These are phyloP conservation scores for Eucalyptus cloeziana DNA, from an alignment of 345 rosid species.

Conservation along the genomic window DNA sequence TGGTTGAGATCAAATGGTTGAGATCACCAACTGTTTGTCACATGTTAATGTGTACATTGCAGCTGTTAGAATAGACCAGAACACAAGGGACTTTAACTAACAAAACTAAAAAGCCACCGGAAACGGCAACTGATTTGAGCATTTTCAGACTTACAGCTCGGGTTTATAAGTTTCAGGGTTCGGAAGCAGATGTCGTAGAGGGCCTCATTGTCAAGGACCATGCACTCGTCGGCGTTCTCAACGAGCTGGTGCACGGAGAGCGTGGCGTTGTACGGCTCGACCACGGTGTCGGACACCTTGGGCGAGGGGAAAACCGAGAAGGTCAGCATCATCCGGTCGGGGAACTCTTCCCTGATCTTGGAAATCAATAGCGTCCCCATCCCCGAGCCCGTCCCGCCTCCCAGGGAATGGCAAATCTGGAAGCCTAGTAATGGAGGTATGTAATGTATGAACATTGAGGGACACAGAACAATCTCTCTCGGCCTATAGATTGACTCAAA, in stretches of 20 bases:
- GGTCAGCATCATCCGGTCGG: constrained; percentile 52
- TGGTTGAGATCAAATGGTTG: constrained; percentile 74
- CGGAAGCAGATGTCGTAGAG: constrained; percentile 58
- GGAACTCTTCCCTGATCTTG: constrained; percentile 52
- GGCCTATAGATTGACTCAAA: background rate
- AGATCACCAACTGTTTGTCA: constrained; percentile 52
- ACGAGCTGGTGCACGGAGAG: constrained; percentile 56
- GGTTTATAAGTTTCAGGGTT: constrained; percentile 50
- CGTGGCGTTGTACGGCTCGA: constrained; percentile 52
- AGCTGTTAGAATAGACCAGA: background rate
- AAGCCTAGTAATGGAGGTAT: constrained; percentile 11
- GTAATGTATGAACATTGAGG: background rate
- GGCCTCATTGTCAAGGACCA: constrained; percentile 57
- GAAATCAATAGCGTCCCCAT: constrained; percentile 54
- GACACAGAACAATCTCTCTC: background rate
- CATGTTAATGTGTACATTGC: background rate
- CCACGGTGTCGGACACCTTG: constrained; percentile 55
- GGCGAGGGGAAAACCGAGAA: constrained; percentile 57
- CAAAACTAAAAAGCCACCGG: background rate
- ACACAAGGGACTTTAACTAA: background rate
- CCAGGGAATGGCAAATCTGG: constrained; percentile 50
- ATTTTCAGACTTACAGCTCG: constrained; percentile 31
- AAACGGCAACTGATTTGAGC: background rate
- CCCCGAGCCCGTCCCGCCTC: constrained; percentile 59
- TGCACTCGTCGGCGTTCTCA: constrained; percentile 55